Conservation (phyloP, 2,329 filamentous ascomycete genomes). For the Ophiostoma ulmi region DNA sequence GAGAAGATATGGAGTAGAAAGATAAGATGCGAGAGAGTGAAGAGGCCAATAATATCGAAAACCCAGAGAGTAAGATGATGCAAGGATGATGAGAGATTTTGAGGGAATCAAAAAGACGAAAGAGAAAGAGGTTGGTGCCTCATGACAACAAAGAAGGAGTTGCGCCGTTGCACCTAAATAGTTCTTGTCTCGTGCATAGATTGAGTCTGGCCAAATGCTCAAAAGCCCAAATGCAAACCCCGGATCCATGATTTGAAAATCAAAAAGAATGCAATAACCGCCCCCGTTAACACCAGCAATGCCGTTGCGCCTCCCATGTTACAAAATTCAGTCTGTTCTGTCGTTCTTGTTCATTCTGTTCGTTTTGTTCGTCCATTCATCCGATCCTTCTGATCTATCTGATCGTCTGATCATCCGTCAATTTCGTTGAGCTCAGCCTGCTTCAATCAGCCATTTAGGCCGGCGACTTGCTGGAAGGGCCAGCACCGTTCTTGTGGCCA, state of each 20-base stretch:
- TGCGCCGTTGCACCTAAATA: neutral
- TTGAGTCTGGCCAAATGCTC: constrained; percentile 20
- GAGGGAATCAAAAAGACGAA: constrained; percentile 20
- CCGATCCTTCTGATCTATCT: neutral
- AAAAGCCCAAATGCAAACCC: neutral
- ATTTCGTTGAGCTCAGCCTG: neutral
- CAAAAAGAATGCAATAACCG: constrained; percentile 14
- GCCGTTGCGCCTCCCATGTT: constrained; percentile 6
- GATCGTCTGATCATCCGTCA: neutral
- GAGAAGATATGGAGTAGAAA: constrained; percentile 1
- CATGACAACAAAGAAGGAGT: neutral
- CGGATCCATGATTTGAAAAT: constrained; percentile 7
- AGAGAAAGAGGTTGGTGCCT: neutral
- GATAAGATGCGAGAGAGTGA: constrained; percentile 9
- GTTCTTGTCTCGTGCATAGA: constrained; percentile 26
- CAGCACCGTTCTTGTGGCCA: constrained; percentile 57
- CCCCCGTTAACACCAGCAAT: constrained; percentile 11
- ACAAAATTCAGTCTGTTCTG: neutral
- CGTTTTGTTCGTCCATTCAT: neutral
- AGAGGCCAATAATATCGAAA: constrained; percentile 5
- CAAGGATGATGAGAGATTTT: neutral
- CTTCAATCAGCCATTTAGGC: constrained; percentile 36
- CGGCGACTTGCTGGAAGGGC: constrained; percentile 55
- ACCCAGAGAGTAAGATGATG: neutral
- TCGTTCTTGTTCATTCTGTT: neutral